Base-by-base conservation (phyloP, 306 rosid genomes). In the Prunus kanzakura region DNA sequence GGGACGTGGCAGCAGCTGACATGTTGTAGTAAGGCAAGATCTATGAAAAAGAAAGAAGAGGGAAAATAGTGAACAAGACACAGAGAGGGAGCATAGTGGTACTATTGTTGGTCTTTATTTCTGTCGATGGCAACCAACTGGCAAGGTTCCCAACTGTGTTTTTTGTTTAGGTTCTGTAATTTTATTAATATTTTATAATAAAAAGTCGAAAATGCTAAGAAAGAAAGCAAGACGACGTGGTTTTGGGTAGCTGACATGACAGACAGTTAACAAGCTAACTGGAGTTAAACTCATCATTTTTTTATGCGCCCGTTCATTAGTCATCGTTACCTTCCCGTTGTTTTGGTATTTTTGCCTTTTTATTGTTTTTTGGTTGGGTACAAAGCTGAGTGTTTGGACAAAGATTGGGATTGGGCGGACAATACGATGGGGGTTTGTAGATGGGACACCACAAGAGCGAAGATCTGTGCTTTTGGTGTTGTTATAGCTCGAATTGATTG, bases 1-100 rank as follows among this genome's bases (percentile, higher is more conserved):
- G 71, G 67, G 84, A 70, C 76, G 83, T 23, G 45, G 80, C 84
- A 6, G 85, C 61, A 52, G 79, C 67, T 20, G 91, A 90, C 96
- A 89, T 93, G 76, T 8, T 49, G 69, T 4, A 1, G 10, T 22
- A 70, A 69, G 35, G 41, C 19, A 8, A 38, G 81, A 65, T 69
- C 50, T 67, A 54, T 6, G 38, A 29, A 8, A 22, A 35, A n/a
- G 13, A 41, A 55, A 61, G 58, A n/a, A 57, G 16, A 46, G 41
- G 20, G n/a, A 49, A 49, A 29, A 13, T 18, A 19, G 57, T 60
- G 77, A 29, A 67, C 19, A 22, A 67, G 20, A 29, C 16, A 47
- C 43, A 47, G 6, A 13, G 14, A 2, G 29, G 30, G 50, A 43
- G 51, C 4, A 18, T 18, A 22, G 20, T 23, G 41, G 43, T 27